Base-by-base conservation (phyloP, 208 protist genomes). In the Trypanosoma mega region DNA sequence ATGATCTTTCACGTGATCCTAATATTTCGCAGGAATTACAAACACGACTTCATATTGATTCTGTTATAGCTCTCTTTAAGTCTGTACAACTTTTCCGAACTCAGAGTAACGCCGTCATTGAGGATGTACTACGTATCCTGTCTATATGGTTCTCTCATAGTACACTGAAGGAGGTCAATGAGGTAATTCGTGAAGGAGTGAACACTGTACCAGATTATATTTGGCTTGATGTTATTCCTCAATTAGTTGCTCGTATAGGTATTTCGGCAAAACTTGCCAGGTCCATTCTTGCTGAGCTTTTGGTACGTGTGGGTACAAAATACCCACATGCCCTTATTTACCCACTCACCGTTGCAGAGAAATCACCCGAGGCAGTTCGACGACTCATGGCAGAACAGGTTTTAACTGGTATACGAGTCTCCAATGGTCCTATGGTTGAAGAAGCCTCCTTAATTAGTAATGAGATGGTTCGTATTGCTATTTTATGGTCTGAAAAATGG, bases 301-400 rank as follows among this genome's bases (percentile, higher is more conserved):
- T 99, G 4, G 75, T 87, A 33, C 75, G 77, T 30, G 90, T 99
- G 48, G 98, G 98, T 29, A 90, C 93, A 21, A 76, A 80, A 49
- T 99, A 99, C 79, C 98, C 98, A n/a, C 98, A 99, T 63, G 97
- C 98, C 8, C 84, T 99, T 37, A 95, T 99, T 36, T 99, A 99
- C 86, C 98, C 99, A 53, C 82, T 99, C 8, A 99, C 97, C 6
- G 98, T 99, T 6, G 96, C 97, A 16, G 87, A 96, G 50, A 96
- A 92, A 63, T 91, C 85, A 4, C 83, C 87, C 3, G 87, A 94
- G 36, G 72, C 63, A 41, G 75, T 89, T 33, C 79, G 90, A 18
- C 61, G 77, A 29, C 50, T 75, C 31, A 90, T 92, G 87, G 90
- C 90, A 23, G 80, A 92, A 48, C 85, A 70, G 50, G 82, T 96